phyloP scores from a whole-genome alignment of 2,329 filamentous ascomycete species.

The Thyridium curvatum region DNA sequence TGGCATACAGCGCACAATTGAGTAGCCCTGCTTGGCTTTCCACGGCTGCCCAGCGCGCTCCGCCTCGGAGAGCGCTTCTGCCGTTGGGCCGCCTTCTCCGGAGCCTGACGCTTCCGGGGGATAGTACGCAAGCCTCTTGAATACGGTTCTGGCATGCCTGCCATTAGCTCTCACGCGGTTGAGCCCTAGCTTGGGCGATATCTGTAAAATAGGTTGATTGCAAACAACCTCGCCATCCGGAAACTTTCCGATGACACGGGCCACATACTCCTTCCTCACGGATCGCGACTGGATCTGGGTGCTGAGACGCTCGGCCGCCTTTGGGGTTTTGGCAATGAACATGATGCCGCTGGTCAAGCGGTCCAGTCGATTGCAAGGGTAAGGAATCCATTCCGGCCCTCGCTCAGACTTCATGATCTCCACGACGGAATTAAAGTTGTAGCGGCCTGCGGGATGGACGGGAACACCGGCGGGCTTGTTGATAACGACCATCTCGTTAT shows the following conservation, averaged over 20 bases:
- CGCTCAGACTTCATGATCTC: slow-evolving; percentile 86
- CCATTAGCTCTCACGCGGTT: slow-evolving; percentile 93
- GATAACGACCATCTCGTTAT: slow-evolving; percentile 89
- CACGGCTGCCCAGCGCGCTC: slow-evolving; percentile 25
- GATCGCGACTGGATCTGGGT: slow-evolving; percentile 72
- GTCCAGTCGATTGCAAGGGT: slow-evolving; percentile 88
- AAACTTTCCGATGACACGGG: slow-evolving; percentile 84
- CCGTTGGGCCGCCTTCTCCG: slow-evolving; percentile 1
- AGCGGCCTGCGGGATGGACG: slow-evolving; percentile 90
- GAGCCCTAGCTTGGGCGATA: slow-evolving; percentile 89
- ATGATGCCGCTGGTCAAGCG: slow-evolving; percentile 92
- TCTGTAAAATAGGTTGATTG: slow-evolving; percentile 87
- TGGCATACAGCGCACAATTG: slow-evolving; percentile 88
- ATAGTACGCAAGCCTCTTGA: slow-evolving; percentile 90
- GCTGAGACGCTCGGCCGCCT: slow-evolving; percentile 71
- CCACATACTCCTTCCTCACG: slow-evolving; percentile 92
- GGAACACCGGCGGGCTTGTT: slow-evolving; percentile 94
- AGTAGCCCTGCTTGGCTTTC: slow-evolving; percentile 70
- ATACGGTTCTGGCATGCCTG: slow-evolving; percentile 84
- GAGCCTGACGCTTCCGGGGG: slow-evolving; percentile 36
- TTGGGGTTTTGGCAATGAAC: slow-evolving; percentile 87
- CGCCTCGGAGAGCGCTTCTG: neutral
- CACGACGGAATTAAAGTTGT: slow-evolving; percentile 90
- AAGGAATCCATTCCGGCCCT: slow-evolving; percentile 45
- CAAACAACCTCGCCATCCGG: slow-evolving; percentile 88